phyloP scores from a whole-genome alignment of 2,329 filamentous ascomycete species.

The Aspergillus japonicus region DNA sequence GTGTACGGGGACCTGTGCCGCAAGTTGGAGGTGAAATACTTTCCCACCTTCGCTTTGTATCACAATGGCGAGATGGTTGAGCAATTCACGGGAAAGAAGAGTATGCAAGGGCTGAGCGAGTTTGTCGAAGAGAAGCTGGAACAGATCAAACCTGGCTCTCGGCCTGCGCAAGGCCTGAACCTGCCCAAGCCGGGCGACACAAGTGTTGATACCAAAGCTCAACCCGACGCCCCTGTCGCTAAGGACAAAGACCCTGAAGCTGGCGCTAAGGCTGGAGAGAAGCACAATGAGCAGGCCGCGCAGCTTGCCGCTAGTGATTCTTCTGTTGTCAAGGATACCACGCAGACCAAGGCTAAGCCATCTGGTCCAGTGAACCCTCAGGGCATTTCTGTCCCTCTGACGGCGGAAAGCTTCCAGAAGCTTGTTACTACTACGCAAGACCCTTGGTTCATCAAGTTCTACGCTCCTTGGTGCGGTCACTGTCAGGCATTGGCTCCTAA shows the following conservation, averaged over 20 bases:
- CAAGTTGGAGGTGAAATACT: conserved; percentile 65
- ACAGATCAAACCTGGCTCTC: conserved; percentile 73
- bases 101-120: conserved; percentile 63
- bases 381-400: conserved; percentile 73
- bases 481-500: conserved; percentile 89
- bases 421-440: conserved; percentile 83
- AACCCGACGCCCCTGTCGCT: conserved; percentile 37
- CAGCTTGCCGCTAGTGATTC: conserved; percentile 24
- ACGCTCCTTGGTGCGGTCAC: conserved; percentile 94
- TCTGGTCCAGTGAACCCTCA: conserved; percentile 67
- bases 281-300: conserved; percentile 42
- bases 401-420: conserved; percentile 80
- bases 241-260: conserved; percentile 47
- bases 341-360: conserved; percentile 50
- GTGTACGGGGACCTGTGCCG: conserved; percentile 77
- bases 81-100: conserved; percentile 64
- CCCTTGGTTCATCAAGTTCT: conserved; percentile 98
- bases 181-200: conserved; percentile 70
- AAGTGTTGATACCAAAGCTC: conserved; percentile 44
- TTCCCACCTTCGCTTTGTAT: conserved; percentile 76
- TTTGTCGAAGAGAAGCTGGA: conserved; percentile 77
- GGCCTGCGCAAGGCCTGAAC: conserved; percentile 64
- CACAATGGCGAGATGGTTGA: conserved; percentile 71
- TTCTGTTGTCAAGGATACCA: conserved; percentile 35
- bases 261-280: conserved; percentile 40